Conservation (phyloP, 2,329 filamentous ascomycete genomes). For the Verticillium alfalfae region DNA sequence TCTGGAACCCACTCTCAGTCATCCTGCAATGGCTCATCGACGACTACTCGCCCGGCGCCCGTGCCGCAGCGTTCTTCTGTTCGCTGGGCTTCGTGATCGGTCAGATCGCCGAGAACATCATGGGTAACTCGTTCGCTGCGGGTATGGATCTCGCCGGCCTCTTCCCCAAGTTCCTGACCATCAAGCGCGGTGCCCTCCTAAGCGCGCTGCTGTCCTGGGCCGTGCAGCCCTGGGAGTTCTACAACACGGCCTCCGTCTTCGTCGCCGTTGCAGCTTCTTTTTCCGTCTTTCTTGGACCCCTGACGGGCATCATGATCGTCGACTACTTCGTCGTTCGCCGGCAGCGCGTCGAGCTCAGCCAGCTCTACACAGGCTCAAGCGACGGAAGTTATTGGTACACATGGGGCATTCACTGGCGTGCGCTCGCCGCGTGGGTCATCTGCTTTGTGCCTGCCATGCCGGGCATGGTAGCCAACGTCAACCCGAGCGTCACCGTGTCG, state of each 20-base stretch:
- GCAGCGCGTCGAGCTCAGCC: slow-evolving; percentile 27
- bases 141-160: slow-evolving; percentile 22
- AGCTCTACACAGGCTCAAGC: slow-evolving; percentile 24
- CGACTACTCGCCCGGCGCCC: slow-evolving; percentile 15
- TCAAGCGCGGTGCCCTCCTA: slow-evolving; percentile 19
- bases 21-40: slow-evolving; percentile 21
- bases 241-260: slow-evolving; percentile 19
- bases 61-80: slow-evolving; percentile 21
- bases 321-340: slow-evolving; percentile 24
- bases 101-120: slow-evolving; percentile 21
- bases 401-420: slow-evolving; percentile 16
- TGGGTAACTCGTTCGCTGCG: slow-evolving; percentile 20
- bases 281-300: slow-evolving; percentile 20
- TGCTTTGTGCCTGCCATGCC: slow-evolving; percentile 22
- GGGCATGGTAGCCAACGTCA: slow-evolving; percentile 16
- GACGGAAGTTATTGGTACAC: slow-evolving; percentile 31
- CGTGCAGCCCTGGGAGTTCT: slow-evolving; percentile 22
- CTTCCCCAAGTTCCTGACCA: slow-evolving; percentile 19
- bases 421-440: slow-evolving; percentile 15
- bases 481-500: slow-evolving; percentile 7
- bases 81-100: slow-evolving; percentile 18
- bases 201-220: slow-evolving; percentile 16
- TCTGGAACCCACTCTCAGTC: slow-evolving; percentile 18
- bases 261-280: slow-evolving; percentile 19
- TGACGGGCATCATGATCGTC: slow-evolving; percentile 21